Base-by-base conservation (phyloP, 2,329 filamentous ascomycete genomes). In the Aspergillus piperis region DNA sequence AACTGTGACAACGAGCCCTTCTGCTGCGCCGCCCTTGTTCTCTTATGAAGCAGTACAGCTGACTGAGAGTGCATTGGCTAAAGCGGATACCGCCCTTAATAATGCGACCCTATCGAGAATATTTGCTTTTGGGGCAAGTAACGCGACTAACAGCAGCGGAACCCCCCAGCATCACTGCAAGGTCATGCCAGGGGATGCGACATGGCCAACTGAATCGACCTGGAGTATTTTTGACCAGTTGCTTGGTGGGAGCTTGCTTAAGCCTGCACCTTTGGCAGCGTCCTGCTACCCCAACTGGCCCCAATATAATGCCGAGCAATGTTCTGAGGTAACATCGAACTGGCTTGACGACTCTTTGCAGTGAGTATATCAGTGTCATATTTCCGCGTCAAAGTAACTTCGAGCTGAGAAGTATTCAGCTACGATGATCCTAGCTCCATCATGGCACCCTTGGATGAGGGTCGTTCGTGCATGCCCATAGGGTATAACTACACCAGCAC, bases 131-230 rank as follows among this genome's bases (percentile, higher is more conserved):
- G 70, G 39, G 15, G n/a, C 25, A 32, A 23, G 47, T 10, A 36
- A 51, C 10, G 32, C 23, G 10, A 30, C 63, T 11, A 32, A 66
- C 61, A 27, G 63, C 59, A 54, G 62, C 42, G 30, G 58, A 6
- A 81, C 77, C 75, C 77, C 78, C 62, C 10, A 7, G 19, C 82
- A 79, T 36, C 81, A 74, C 19, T 70, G 69, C 62, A 70, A 70
- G 51, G 2, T 52, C 7, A 58, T 69, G 52, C 67, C 68, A 8
- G 69, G 68, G 5, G 66, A 70, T 48, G 15, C 25, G 3, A 17
- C 36, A 5, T 71, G 67, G 68, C 69, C 69, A 5, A 19, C 49
- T 2, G 30, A 57, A 7, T 8, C 48, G 54, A 6, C 66, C 55
- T 58, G 70, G 69, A 63, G 67, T 8, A 54, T 78, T 3, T 73